Base-by-base conservation (phyloP, 202 grass and related monocot species). In the Digitaria exilis region DNA sequence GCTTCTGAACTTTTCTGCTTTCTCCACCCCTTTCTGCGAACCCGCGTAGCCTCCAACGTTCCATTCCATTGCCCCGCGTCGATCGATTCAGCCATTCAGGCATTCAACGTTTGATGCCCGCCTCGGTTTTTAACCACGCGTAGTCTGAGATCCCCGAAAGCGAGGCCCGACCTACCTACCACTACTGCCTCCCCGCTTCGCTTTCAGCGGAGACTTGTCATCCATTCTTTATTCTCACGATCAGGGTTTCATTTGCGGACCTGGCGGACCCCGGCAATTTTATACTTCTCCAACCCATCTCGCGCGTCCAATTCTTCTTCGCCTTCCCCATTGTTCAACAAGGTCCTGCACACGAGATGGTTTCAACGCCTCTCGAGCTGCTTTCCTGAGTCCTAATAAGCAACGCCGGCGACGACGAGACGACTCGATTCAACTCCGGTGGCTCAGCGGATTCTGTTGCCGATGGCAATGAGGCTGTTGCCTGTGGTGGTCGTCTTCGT, bases 111-210 rank as follows among this genome's bases (percentile, higher is more conserved):
- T 44, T 43, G 73, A 29, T 56, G 76, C 24, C 52, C n/a, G 62
- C 69, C 52, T 22, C 9, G 29, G 26, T 76, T 54, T 82, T 57
- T 82, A 85, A 85, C 82, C 49, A 58, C 26, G 83, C 46, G 56
- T 65, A 82, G 41, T 82, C 71, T 52, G 49, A 60, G 79, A 69
- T 89, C 85, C 56, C 35, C 60, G 88, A 89, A 22, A 86, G 83
- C 59, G 83, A 86, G 71, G 52, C 48, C 22, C 73, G 42, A 79
- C 79, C 88, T 10, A 89, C 77, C 71, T 48, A 80, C 69, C 76
- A 44, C 49, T 55, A 2, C 2, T 14, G 14, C 22, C 57, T 4
- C 71, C 19, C 2, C 10, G 14, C 34, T 58, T 4, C 30, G 16
- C 51, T 39, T 48, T 54, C 63, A 69, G 21, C 73, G 6, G 62